Base-by-base conservation (phyloP, 2,329 filamentous ascomycete species). In the Cyphellophora attinorum region DNA sequence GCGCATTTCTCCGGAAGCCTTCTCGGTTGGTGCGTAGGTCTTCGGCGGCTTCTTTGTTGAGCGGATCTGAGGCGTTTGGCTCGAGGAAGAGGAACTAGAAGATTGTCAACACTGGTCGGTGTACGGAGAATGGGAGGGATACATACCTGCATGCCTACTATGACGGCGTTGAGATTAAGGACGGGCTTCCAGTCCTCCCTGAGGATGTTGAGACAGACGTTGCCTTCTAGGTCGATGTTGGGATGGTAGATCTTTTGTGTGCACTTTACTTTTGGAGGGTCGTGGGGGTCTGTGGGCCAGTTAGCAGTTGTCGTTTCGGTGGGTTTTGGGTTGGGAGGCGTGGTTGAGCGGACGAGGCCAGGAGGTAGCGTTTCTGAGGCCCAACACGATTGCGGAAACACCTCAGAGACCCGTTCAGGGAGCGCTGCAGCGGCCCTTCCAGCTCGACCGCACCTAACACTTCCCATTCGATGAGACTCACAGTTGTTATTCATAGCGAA, bases 171-270 rank as follows among this genome's bases (percentile, higher is more conserved):
- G 57, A 98, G 61, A 59, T 96, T 96, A 56, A 98, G 65, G 29
- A 98, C 91, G 0, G 91, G 91, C 69, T 96, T 98, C 91, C 91
- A 98, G 65, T 98, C 91, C 65, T 98, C 91, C 42, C 91, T 72
- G 53, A 98, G 62, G 52, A 98, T 98, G 59, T 98, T 98, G 54
- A 98, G 65, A 67, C 91, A 98, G 44, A 98, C 88, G 57, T 98
- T 98, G 50, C 91, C 91, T 58, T 96, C 85, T 27, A 94, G 72
- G 55, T 98, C 91, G 57, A 98, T 98, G 61, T 98, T 98, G 5
- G 91, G 91, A 58, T 98, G 91, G 65, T 98, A 98, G 52, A 98
- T 96, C 70, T 94, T 96, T 64, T 98, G 85, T 49, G 79, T 82
- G 65, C 91, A 96, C 55, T 84, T 91, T 50, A 98, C 91, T 64